phyloP scores from a whole-genome alignment of 495 filamentous ascomycete species.

The Trichoderma erinaceum region DNA sequence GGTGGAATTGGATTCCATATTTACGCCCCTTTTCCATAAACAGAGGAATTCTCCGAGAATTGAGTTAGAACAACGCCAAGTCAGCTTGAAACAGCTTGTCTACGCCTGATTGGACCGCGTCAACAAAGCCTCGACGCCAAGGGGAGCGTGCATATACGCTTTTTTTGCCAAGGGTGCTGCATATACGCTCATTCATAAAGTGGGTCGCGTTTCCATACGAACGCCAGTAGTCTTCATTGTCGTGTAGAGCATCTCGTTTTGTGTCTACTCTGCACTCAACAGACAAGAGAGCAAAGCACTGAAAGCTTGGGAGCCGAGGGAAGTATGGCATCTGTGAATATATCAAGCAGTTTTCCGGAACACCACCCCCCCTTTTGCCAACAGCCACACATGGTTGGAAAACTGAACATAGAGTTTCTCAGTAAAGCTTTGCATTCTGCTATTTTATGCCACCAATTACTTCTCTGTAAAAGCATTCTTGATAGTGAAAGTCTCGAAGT shows the following conservation, averaged over 20 bases:
- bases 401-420: not conserved
- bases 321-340: too few species aligned
- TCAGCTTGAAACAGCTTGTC: not conserved
- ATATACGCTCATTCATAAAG: not conserved
- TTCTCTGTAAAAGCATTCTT: not conserved
- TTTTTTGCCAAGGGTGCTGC: not conserved
- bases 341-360: too few species aligned
- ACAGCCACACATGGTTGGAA: too few species aligned
- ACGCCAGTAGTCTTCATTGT: not conserved
- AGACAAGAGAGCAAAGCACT: not conserved
- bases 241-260: not conserved
- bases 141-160: not conserved
- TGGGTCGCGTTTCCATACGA: not conserved
- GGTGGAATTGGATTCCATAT: too few species aligned
- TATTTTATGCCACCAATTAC: not conserved
- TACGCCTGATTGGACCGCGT: not conserved
- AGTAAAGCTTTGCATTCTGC: not conserved
- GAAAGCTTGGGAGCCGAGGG: not conserved
- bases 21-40: too few species aligned
- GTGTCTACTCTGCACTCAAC: not conserved
- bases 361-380: too few species aligned
- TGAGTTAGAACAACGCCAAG: too few species aligned
- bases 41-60: too few species aligned
- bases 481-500: not conserved
- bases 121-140: not conserved